Evolutionary conservation across 2,329 filamentous ascomycete genomes (phyloP).

Genomic region (Xylariaceae sp.): DNA sequence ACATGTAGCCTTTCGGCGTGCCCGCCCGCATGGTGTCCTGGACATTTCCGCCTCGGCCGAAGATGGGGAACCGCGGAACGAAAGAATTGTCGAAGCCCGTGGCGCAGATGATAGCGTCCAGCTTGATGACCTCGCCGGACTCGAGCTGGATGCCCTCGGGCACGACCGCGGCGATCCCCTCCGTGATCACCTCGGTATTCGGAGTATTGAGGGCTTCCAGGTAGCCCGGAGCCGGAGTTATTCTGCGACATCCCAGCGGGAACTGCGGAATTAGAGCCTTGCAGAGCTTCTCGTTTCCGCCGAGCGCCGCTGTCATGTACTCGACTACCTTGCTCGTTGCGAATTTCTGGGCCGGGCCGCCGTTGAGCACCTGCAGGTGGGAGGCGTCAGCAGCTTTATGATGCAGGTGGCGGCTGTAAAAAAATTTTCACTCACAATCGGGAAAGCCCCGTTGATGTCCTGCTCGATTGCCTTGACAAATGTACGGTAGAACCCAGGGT

Average conservation of each 20-base stretch:
- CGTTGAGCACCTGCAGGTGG: conserved; percentile 41
- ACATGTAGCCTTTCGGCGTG: conserved; percentile 55
- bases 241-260: conserved; percentile 50
- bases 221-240: conserved; percentile 55
- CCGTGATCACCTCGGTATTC: conserved; percentile 53
- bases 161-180: conserved; percentile 49
- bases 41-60: conserved; percentile 53
- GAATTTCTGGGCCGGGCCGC: conserved; percentile 45
- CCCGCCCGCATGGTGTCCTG: conserved; percentile 50
- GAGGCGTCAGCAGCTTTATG: conserved; percentile 8
- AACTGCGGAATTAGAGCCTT: conserved; percentile 54
- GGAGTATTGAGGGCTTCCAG: conserved; percentile 48
- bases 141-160: conserved; percentile 51
- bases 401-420: neutral
- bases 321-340: conserved; percentile 45
- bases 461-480: conserved; percentile 52
- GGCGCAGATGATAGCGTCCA: conserved; percentile 61
- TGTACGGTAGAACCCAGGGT: conserved; percentile 48
- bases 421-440: conserved; percentile 39
- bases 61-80: conserved; percentile 52
- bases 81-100: conserved; percentile 61
- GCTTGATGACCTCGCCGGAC: conserved; percentile 51
- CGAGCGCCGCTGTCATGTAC: conserved; percentile 52
- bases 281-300: conserved; percentile 53
- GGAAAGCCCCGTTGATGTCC: conserved; percentile 48